A percentile compares a stretch with the other conserved stretches of the same genome.
Conservation (phyloP, 805 yeast species). For the Kuraishia cidri region DNA sequence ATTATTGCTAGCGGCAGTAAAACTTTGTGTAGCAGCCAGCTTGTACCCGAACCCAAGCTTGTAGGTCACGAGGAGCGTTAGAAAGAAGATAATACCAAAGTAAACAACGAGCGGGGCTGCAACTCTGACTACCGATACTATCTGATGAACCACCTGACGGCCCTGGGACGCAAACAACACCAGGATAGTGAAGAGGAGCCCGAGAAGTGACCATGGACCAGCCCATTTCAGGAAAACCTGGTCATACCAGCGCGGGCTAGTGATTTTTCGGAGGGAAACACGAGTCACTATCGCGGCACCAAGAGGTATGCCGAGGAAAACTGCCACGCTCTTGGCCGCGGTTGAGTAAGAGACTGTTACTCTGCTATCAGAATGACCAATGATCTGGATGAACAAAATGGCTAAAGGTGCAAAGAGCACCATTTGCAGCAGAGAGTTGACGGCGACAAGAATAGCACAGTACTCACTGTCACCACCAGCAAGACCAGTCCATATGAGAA, state of each 20-base stretch:
- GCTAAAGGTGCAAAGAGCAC: slow-evolving; percentile 44
- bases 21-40: slow-evolving; percentile 37
- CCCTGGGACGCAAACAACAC: slow-evolving; percentile 45
- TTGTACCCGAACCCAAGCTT: slow-evolving; percentile 23
- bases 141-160: slow-evolving; percentile 32
- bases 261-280: slow-evolving; percentile 11
- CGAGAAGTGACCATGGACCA: slow-evolving; percentile 41
- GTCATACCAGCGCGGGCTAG: slow-evolving; percentile 24
- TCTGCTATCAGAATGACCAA: slow-evolving; percentile 15
- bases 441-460: slow-evolving; percentile 43
- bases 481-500: slow-evolving; percentile 45
- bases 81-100: slow-evolving; percentile 38
- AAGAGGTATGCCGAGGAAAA: slow-evolving; percentile 47
- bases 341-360: slow-evolving; percentile 19
- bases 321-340: slow-evolving; percentile 40
- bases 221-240: slow-evolving; percentile 27
- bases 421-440: slow-evolving; percentile 42
- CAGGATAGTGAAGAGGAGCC: slow-evolving; percentile 40
- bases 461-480: slow-evolving; percentile 41
- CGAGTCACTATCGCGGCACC: slow-evolving; percentile 35
- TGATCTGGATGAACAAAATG: slow-evolving; percentile 34
- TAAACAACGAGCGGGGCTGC: slow-evolving; percentile 39
- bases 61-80: slow-evolving; percentile 28
- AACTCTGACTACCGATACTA: slow-evolving; percentile 39
- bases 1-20: slow-evolving; percentile 51